Conservation (phyloP, 805 yeast genomes). For the Barnettozyma siamensis region DNA sequence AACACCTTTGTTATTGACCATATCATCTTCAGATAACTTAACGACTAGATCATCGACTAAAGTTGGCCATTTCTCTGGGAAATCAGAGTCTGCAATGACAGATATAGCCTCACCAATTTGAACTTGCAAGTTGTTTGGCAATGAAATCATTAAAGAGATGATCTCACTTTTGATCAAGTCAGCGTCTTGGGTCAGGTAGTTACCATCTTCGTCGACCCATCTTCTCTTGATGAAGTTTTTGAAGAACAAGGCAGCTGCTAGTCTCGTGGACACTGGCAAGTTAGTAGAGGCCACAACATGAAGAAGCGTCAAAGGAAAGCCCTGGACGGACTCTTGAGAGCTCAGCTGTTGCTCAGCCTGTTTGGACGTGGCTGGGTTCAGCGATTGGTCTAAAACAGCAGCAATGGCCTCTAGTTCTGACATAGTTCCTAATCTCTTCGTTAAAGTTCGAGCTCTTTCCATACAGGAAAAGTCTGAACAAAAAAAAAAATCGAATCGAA, state of each 20-base stretch:
- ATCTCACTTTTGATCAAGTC: constrained; percentile 67
- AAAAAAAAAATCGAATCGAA: not conserved
- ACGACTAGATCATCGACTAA: constrained; percentile 68
- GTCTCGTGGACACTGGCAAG: constrained; percentile 50
- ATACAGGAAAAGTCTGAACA: too few species aligned
- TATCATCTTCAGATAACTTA: constrained; percentile 59
- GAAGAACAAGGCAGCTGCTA: constrained; percentile 88
- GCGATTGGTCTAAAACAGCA: constrained; percentile 53
- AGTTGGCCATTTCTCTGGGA: constrained; percentile 84
- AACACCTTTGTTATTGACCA: constrained; percentile 76
- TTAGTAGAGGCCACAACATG: constrained; percentile 67
- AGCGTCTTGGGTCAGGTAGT: constrained; percentile 67
- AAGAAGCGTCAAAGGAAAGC: constrained; percentile 70
- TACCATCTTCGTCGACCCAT: constrained; percentile 91
- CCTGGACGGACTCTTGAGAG: constrained; percentile 56
- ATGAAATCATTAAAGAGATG: constrained; percentile 75
- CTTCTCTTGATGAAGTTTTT: constrained; percentile 79
- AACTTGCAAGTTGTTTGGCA: constrained; percentile 76
- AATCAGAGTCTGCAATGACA: constrained; percentile 91
- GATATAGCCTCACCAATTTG: constrained; percentile 95
- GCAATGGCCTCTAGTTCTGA: constrained; percentile 50
- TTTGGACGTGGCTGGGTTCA: constrained; percentile 58
- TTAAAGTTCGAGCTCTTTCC: not conserved
- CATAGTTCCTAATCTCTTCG: constrained; percentile 15
- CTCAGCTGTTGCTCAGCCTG: constrained; percentile 62